Base-by-base conservation (phyloP, 2,329 filamentous ascomycete genomes). In the Sarocladiaceae sp. region DNA sequence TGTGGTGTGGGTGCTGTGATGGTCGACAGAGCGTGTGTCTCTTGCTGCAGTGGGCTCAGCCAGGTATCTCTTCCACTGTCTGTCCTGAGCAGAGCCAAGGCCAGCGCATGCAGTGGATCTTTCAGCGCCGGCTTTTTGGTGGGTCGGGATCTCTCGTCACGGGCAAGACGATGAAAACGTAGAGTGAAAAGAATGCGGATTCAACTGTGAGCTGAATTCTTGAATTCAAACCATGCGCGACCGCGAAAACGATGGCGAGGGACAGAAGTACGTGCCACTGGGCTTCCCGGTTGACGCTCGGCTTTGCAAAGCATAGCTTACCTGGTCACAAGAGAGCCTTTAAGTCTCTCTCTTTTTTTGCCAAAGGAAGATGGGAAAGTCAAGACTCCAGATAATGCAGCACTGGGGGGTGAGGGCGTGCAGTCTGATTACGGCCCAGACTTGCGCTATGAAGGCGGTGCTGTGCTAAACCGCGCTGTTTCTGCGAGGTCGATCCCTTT, bases 401-500 rank as follows among this genome's bases (percentile, higher is more conserved):
- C 31, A 12, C 34, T 39, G 10, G 13, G 31, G 6, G 20, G 12
- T 13, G 26, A 24, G 35, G 40, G 40, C 21, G 26, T 33, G 40
- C 12, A 19, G 27, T 23, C 24, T 23, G 18, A 33, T 43, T 42
- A 12, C 40, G 40, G 27, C 40, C 40, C 26, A 43, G 20, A 21
- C 23, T 19, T 43, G 27, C 40, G 40, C 26, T 33, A 33, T 31
- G 39, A 32, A 29, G 20, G 26, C 13, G 23, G 21, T 48, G 40
- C 37, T 46, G 18, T 39, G 23, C 24, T 40, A 39, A 31, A n/a
- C 21, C 43, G 43, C 21, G 34, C 44, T 41, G 33, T 45, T 45
- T 45, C 50, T 56, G 54, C 55, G 56, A 52, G 44, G 50, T 58
- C 51, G 56, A 50, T 55, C 52, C 54, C 47, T 37, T 45, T 33